These are phyloP conservation scores for Drechslerella stenobrocha DNA, from an alignment of 2,329 filamentous ascomycete genomes.

Conservation along the genomic window DNA sequence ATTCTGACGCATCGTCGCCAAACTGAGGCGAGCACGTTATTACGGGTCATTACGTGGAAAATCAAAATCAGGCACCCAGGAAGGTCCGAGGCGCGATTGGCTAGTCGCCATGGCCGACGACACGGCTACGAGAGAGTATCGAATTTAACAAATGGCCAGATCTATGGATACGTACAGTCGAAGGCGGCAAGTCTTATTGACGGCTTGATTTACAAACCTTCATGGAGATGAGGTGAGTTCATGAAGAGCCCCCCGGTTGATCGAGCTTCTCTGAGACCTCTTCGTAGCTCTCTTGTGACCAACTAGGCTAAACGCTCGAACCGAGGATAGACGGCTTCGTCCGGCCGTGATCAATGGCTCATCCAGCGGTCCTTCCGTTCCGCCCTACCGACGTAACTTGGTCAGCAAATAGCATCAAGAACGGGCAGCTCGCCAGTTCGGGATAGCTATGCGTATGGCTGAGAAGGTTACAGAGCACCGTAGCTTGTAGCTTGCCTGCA, in stretches of 20 bases:
- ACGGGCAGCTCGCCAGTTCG: neutral
- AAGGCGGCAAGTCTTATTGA: conserved; percentile 17
- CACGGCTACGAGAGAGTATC: conserved; percentile 14
- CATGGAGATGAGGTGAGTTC: neutral
- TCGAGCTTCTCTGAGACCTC: too few species aligned
- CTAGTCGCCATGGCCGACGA: conserved; percentile 14
- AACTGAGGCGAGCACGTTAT: too few species aligned
- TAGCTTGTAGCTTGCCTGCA: conserved; percentile 19
- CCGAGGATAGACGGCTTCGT: conserved; percentile 6
- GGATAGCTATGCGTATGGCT: conserved; percentile 5
- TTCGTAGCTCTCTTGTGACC: too few species aligned
- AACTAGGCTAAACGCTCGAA: neutral
- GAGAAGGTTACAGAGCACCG: conserved; percentile 9
- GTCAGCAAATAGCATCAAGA: neutral
- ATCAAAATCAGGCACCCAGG: conserved; percentile 6
- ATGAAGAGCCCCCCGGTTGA: too few species aligned
- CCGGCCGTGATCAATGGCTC: conserved; percentile 9
- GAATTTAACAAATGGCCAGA: neutral
- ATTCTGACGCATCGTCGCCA: too few species aligned
- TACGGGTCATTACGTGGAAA: conserved; percentile 25
- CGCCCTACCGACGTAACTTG: conserved; percentile 31
- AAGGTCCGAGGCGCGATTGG: conserved; percentile 22
- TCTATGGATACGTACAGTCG: too few species aligned
- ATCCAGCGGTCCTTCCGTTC: conserved; percentile 33
- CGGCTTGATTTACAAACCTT: conserved; percentile 8